phyloP scores from a whole-genome alignment of 495 filamentous ascomycete genomes.

The Penicillium cataractarum region DNA sequence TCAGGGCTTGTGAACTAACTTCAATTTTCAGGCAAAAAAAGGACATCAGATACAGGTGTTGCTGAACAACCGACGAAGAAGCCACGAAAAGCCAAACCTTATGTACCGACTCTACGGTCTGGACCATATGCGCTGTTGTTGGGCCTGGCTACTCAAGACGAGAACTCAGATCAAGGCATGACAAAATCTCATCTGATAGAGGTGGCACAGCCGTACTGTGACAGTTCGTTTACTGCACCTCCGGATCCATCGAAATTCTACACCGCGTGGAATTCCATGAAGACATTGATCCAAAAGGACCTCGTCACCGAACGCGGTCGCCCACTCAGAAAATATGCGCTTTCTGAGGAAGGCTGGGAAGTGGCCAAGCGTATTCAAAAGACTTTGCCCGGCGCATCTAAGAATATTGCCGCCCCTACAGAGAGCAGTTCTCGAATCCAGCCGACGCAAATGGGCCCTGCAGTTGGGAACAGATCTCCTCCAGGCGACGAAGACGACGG shows the following conservation, averaged over 20 bases:
- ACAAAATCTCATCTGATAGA: constrained; percentile 72
- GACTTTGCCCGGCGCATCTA: constrained; percentile 35
- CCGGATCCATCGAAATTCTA: constrained; percentile 69
- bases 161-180: constrained; percentile 58
- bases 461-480: neutral
- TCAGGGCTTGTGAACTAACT: neutral
- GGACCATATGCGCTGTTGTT: constrained; percentile 76
- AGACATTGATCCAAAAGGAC: constrained; percentile 73
- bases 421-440: constrained; percentile 13
- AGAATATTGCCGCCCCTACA: constrained; percentile 25
- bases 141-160: constrained; percentile 63
- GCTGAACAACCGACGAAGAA: constrained; percentile 61
- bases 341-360: constrained; percentile 82
- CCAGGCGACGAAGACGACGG: constrained; percentile 14
- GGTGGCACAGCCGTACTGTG: constrained; percentile 71
- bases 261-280: constrained; percentile 88
- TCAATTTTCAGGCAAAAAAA: constrained; percentile 34
- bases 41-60: constrained; percentile 47
- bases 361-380: constrained; percentile 70
- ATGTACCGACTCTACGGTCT: constrained; percentile 72
- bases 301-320: constrained; percentile 72
- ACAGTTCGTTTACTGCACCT: constrained; percentile 73
- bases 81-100: constrained; percentile 64
- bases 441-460: neutral
- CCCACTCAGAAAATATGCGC: constrained; percentile 66